Conservation (phyloP, 2,329 filamentous ascomycete species). For the Ceratocystis colombiana region DNA sequence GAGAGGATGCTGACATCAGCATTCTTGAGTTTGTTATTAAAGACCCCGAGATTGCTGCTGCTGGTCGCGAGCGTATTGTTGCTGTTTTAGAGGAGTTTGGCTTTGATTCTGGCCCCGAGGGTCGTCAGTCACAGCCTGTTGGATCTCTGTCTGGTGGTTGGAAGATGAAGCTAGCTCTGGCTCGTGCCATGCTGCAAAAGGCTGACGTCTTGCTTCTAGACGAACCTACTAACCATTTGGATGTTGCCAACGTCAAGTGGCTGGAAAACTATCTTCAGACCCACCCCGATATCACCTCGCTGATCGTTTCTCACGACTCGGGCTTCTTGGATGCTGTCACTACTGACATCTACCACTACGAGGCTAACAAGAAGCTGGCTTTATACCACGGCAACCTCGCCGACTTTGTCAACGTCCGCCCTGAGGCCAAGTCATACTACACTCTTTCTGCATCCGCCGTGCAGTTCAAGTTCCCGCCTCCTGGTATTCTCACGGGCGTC, state of each 20-base stretch:
- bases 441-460: conserved; percentile 79
- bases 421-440: conserved; percentile 97
- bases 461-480: conserved; percentile 96
- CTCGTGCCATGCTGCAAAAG: conserved; percentile 89
- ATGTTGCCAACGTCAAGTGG: conserved; percentile 94
- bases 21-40: conserved; percentile 89
- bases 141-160: conserved; percentile 94
- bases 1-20: conserved; percentile 90
- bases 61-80: conserved; percentile 70
- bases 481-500: conserved; percentile 86
- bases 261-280: conserved; percentile 87
- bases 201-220: conserved; percentile 95
- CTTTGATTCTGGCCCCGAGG: conserved; percentile 81
- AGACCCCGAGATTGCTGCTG: conserved; percentile 72
- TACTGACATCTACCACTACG: conserved; percentile 98
- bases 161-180: conserved; percentile 99
- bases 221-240: conserved; percentile 97
- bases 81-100: conserved; percentile 82
- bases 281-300: conserved; percentile 91
- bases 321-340: conserved; percentile 94
- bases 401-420: conserved; percentile 76
- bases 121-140: conserved; percentile 78
- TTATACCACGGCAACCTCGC: conserved; percentile 75
- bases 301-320: conserved; percentile 98
- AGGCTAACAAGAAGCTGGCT: conserved; percentile 84